Base-by-base conservation (phyloP, 2,329 filamentous ascomycete species). In the Fusarium mundagurra region DNA sequence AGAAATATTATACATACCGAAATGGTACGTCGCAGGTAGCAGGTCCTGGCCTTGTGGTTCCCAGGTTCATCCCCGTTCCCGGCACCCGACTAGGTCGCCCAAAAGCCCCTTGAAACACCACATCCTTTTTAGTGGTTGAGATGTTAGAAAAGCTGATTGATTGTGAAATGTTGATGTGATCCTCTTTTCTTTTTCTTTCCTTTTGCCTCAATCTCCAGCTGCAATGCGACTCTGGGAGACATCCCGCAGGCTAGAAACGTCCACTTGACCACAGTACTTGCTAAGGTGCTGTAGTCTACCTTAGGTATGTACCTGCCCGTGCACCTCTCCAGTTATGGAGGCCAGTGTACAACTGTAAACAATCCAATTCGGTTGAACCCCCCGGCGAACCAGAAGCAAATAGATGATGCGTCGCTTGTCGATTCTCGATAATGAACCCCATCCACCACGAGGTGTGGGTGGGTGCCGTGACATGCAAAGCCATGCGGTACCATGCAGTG, bases 81-180 rank as follows among this genome's bases (percentile, higher is more conserved):
- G 33, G 27, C 57, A 67, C 29, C 44, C 41, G 53, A 47, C 59
- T 44, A 65, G 59, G 59, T 60, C 54, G 22, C 47, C 53, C 36
- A 57, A 61, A 58, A 57, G 59, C 71, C 71, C 71, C 71, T 72
- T 74, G 69, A 74, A 74, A 74, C 71, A 64, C 71, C 38, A 58
- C 18, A 39, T 50, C 39, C 36, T 18, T 38, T 47, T 39, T 45
- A 24, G 50, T 44, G 33, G 39, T 58, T 33, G 51, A 54, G 45
- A 44, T 36, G 55, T 67, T 45, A n/a, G 47, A 33, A 22, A 69
- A 34, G 34, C 38, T 39, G 33, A 20, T 51, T 20, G 31, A 24
- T 24, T 51, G 48, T 51, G 48, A 51, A 54, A 39, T 54, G 34
- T 54, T 29, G 34, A 39, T 38, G 34, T 29, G 34, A n/a, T 61